Evolutionary conservation across 805 yeast species (phyloP).

Genomic region (Pichia ethanolica): DNA sequence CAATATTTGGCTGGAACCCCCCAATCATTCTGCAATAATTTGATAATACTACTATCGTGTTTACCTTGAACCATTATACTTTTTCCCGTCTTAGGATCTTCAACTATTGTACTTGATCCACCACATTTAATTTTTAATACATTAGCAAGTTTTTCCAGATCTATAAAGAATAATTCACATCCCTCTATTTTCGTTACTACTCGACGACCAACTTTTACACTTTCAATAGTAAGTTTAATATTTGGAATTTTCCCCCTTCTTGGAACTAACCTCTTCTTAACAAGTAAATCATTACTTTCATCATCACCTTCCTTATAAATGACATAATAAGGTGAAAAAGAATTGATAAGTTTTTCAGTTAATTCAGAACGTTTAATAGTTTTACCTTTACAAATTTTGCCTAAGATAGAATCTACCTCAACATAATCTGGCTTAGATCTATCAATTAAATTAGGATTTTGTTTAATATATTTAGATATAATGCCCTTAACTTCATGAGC

Average conservation of each 20-base stretch:
- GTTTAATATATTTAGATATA: conserved; percentile 49
- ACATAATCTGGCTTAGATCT: conserved; percentile 45
- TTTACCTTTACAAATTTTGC: conserved; percentile 31
- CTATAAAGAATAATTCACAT: conserved; percentile 60
- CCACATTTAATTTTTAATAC: conserved; percentile 75
- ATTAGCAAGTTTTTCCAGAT: conserved; percentile 56
- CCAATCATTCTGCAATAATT: conserved; percentile 43
- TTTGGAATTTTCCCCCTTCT: conserved; percentile 63
- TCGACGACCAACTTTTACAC: conserved; percentile 75
- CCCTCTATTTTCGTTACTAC: conserved; percentile 66
- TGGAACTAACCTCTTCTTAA: conserved; percentile 27
- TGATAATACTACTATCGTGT: conserved; percentile 58
- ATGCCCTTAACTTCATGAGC: conserved; percentile 46
- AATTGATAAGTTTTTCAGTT: not conserved
- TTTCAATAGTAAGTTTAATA: conserved; percentile 57
- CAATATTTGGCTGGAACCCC: conserved; percentile 68
- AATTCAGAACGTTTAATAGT: conserved; percentile 16
- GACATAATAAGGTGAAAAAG: conserved; percentile 9
- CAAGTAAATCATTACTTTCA: conserved; percentile 16
- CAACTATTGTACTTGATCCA: conserved; percentile 75
- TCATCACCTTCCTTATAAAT: conserved; percentile 8
- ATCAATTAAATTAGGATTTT: conserved; percentile 41
- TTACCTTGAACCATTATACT: conserved; percentile 91
- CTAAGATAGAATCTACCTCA: conserved; percentile 45
- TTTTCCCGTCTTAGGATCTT: conserved; percentile 38